Base-by-base conservation (phyloP, 495 filamentous ascomycete species). In the Aspergillus ellipticus region DNA sequence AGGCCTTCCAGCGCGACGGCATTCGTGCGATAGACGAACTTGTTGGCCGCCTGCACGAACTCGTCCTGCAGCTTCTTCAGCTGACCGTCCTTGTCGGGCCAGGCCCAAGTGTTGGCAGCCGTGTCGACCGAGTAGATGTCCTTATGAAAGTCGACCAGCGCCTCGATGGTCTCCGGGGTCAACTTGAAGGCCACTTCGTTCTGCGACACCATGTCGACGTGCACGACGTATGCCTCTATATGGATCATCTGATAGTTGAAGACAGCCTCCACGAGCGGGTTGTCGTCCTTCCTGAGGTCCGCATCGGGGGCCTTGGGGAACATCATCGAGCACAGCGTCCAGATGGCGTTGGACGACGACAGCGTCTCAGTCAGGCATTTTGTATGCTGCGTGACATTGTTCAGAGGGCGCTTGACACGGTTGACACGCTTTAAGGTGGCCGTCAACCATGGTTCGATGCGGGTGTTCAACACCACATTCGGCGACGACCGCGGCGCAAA, bases 131-230 rank as follows among this genome's bases (percentile, higher is more conserved):
- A 96, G 76, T 94, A 93, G 60, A 99, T 82, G 50, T 97, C 92
- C 79, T 95, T 92, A 81, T 99, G 95, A 72, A 93, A 97, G 67
- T 96, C 91, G 66, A 96, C 88, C 60, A 99, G 83, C 24, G 90
- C 72, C 64, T 96, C 92, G 78, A 99, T 99, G 42, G 94, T 90
- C 71, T 97, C 94, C 39, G 88, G 86, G n/a, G 92, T 96, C 62
- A 99, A 81, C 79, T 99, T 99, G 83, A 91, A 97, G 53, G 93
- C 95, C 56, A 99, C 92, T 74, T 99, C 94, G 67, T 96, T 96
- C 70, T 92, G 86, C 54, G 94, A 86, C 45, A 99, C 94, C 89
- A 99, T 94, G 76, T 99, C 94, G 72, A 99, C 91, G 73, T 97
- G 95, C 55, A 99, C 94, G 61, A 97, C 90, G 73, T 99, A 99